These are phyloP conservation scores for Elongisporangium undulatum DNA, from an alignment of 352 stramenopile species.

Conservation along the genomic window DNA sequence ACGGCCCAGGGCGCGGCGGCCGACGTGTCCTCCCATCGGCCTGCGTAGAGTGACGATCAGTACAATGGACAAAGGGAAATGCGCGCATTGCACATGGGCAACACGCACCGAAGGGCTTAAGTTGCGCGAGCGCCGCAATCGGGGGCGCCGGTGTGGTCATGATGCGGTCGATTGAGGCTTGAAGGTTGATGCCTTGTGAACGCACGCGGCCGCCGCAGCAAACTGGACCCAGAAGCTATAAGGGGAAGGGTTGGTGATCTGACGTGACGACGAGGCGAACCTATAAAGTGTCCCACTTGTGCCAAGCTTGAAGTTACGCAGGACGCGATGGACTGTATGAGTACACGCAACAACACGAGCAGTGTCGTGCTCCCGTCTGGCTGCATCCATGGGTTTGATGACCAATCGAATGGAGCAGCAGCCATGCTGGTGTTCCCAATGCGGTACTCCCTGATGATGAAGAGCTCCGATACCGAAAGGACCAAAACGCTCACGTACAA, in stretches of 20 bases:
- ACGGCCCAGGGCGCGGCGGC: conserved; percentile 63
- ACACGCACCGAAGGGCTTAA: conserved; percentile 39
- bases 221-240: not conserved
- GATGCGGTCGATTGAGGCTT: not conserved
- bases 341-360: not conserved
- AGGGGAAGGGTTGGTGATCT: not conserved
- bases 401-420: no score
- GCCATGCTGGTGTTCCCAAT: no score
- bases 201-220: no score
- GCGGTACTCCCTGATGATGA: no score
- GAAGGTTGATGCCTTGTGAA: not conserved
- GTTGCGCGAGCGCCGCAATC: conserved; percentile 4
- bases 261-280: not conserved
- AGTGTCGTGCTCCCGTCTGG: not conserved
- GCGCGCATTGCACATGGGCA: not conserved
- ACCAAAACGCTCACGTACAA: not conserved
- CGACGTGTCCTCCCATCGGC: conserved; percentile 48
- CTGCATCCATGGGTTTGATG: no score
- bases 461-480: not conserved
- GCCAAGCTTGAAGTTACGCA: no score
- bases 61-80: not conserved
- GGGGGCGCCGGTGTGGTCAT: not conserved
- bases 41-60: conserved; percentile 14
- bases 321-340: not conserved
- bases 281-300: not conserved